These are phyloP conservation scores for Salix suchowensis DNA, from an alignment of 345 rosid genomes.

Conservation along the genomic window DNA sequence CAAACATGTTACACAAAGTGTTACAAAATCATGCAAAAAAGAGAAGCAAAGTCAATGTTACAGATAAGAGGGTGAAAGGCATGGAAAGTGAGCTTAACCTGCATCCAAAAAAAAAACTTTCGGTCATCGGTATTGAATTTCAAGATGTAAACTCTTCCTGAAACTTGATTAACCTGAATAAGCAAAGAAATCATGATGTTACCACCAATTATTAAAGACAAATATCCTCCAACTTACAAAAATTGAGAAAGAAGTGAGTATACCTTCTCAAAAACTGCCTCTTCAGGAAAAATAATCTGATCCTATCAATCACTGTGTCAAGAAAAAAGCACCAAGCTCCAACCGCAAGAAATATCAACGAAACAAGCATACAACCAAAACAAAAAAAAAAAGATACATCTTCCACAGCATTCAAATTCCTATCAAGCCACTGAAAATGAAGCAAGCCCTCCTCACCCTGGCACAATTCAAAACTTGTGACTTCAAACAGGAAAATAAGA, in stretches of 20 bases:
- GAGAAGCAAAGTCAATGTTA: not conserved
- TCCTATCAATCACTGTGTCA: constrained; percentile 57
- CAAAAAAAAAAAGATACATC: constrained; percentile 54
- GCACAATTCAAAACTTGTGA: not conserved
- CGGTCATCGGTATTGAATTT: constrained; percentile 85
- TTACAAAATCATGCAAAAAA: not conserved
- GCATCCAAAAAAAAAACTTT: constrained; percentile 94
- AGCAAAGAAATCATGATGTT: constrained; percentile 4
- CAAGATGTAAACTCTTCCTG: constrained; percentile 81
- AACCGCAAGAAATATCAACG: not conserved
- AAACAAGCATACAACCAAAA: not conserved
- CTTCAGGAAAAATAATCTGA: constrained; percentile 88
- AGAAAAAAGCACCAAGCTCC: constrained; percentile 32
- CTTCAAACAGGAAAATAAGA: not conserved
- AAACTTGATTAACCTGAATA: constrained; percentile 75
- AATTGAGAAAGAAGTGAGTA: not conserved
- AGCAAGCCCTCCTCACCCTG: constrained; percentile 87
- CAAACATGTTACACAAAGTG: not conserved
- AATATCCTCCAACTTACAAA: not conserved
- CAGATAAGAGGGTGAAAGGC: not conserved
- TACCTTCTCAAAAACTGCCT: constrained; percentile 97
- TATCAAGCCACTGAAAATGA: constrained; percentile 97
- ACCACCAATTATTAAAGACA: not conserved
- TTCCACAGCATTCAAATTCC: constrained; percentile 55
- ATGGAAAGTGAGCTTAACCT: constrained; percentile 38